Conservation (phyloP, 768 basidiomycete species). For the Paxillus involutus region DNA sequence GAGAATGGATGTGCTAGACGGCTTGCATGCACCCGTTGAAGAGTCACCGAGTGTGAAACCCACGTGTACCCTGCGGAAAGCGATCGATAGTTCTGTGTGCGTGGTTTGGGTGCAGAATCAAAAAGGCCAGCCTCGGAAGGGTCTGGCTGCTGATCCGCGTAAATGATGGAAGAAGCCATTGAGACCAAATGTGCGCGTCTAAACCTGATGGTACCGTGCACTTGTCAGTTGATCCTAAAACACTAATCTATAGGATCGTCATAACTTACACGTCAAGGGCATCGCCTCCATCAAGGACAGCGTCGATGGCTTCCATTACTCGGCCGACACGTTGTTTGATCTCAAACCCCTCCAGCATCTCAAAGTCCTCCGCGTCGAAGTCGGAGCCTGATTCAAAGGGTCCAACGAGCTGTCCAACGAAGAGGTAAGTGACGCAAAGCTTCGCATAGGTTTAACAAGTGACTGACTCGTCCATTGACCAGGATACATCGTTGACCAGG, state of each 20-base stretch:
- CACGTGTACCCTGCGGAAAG: slow-evolving; percentile 68
- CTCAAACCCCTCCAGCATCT: slow-evolving; percentile 72
- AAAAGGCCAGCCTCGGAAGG: slow-evolving; percentile 73
- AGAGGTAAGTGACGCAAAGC: slow-evolving; percentile 1
- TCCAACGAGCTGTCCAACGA: slow-evolving; percentile 63
- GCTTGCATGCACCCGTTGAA: slow-evolving; percentile 32
- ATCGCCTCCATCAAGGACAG: slow-evolving; percentile 41
- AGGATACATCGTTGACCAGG: slow-evolving; percentile 66
- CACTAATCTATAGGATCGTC: neutral
- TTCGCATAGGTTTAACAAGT: neutral
- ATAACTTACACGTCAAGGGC: slow-evolving; percentile 43
- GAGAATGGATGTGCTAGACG: slow-evolving; percentile 72
- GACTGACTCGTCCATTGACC: slow-evolving; percentile 81
- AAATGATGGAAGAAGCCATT: slow-evolving; percentile 69
- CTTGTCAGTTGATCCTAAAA: neutral
- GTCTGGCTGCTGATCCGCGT: slow-evolving; percentile 69
- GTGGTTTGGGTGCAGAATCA: slow-evolving; percentile 58
- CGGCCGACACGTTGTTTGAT: slow-evolving; percentile 66
- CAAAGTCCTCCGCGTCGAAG: slow-evolving; percentile 73
- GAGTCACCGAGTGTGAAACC: slow-evolving; percentile 34
- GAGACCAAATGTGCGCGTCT: slow-evolving; percentile 60
- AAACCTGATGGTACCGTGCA: slow-evolving; percentile 36
- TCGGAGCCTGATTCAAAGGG: slow-evolving; percentile 54
- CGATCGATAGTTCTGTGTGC: slow-evolving; percentile 58
- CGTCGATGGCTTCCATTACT: slow-evolving; percentile 63